Conservation (phyloP, 371 early-diverging fungal species). For the Choanephora cucurbitarum region DNA sequence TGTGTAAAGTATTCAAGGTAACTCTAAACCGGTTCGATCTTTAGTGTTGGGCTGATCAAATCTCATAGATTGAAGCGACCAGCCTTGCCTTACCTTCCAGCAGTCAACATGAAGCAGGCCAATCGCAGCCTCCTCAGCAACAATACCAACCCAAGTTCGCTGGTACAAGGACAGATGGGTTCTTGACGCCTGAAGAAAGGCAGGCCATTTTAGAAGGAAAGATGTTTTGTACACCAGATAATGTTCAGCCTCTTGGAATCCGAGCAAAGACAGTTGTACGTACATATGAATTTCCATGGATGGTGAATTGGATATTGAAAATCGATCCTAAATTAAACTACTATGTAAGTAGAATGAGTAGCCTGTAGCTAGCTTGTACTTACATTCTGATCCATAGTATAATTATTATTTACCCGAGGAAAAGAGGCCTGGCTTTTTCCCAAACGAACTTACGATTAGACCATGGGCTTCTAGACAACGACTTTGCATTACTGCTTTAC, state of each 20-base stretch:
- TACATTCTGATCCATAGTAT: constrained; percentile 1
- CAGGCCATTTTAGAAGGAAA: constrained; percentile 7
- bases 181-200: constrained; percentile 13
- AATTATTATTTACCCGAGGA: constrained; percentile 1
- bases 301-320: not conserved
- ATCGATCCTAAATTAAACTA: constrained; percentile 1
- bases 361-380: not conserved
- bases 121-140: not conserved
- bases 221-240: constrained; percentile 5
- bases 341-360: constrained; percentile 1
- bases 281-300: constrained; percentile 15
- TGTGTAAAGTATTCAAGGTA: constrained; percentile 8
- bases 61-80: too few relatives aligned
- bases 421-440: constrained; percentile 5
- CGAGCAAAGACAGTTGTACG: constrained; percentile 13
- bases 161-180: constrained; percentile 2
- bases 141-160: not conserved
- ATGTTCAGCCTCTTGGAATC: constrained; percentile 10
- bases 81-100: too few relatives aligned
- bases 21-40: not conserved
- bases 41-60: too few relatives aligned
- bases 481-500: not conserved
- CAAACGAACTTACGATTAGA: not conserved
- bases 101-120: too few relatives aligned
- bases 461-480: constrained; percentile 4